Base-by-base conservation (phyloP, 139 green algal genomes). In the Chlamydomonas asymmetrica region DNA sequence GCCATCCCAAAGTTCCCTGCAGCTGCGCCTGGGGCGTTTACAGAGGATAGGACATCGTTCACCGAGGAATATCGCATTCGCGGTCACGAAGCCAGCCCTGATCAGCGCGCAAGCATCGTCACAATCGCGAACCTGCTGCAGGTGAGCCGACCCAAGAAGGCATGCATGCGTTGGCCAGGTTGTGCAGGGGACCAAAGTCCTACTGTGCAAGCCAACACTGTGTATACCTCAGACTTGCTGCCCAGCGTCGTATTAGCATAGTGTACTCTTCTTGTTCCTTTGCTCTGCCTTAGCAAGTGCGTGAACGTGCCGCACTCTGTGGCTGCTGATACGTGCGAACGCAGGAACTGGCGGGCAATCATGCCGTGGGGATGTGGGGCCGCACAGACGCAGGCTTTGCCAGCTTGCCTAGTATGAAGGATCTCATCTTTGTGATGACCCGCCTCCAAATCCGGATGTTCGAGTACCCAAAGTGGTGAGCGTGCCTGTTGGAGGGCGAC, bases 391-490 rank as follows among this genome's bases (percentile, higher is more conserved):
- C 88, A 22, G 94, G 92, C 6, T 98, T 95, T 78, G 93, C 94
- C 6, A 87, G 80, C 35, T 80, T 94, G 66, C 92, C 93, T 2
- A 73, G 79, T 32, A 90, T 95, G 84, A 76, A 84, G 29, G 81
- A 93, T 63, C 82, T 96, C 31, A 91, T 97, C 54, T 97, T 97
- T 70, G 95, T 96, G 4, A 93, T 94, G 76, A 96, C 93, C 0
- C 78, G 94, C 20, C 89, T 98, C 59, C 93, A 98, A 67, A 90
- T 98, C 22, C 81, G 93, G 60, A 96, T 98, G 87, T 70, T 92
- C 63, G 37, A 84, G 23, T 98, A 98, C 72, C 94, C 94, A 3
- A 87, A 84, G n/a, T 98, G 95, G 94, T 97, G 71, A 71, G 87
- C 31, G 50, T 23, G 25, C 35, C 56, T 23, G 29, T 22, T 63